phyloP scores from a whole-genome alignment of 257 asterid species.

The Leonotis leonurus region DNA sequence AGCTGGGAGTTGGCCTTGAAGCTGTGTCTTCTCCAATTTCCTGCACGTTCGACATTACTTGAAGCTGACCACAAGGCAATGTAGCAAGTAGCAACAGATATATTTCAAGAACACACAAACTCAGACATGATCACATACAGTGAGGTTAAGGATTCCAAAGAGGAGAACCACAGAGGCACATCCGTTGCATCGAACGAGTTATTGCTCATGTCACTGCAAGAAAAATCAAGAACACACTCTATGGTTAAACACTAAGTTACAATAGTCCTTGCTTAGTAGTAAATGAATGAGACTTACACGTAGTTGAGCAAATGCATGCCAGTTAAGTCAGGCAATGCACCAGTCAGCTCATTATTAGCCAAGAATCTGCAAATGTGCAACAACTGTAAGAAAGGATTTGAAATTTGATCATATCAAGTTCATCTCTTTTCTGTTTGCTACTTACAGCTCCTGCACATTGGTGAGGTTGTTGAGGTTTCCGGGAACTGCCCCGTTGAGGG shows the following conservation, averaged over 20 bases:
- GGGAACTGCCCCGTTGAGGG: constrained; percentile 52
- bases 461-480: constrained; percentile 56
- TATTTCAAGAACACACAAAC: neutral
- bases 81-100: neutral
- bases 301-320: constrained; percentile 48
- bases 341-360: constrained; percentile 60
- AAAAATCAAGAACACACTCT: constrained; percentile 4
- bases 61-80: neutral
- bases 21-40: constrained; percentile 47
- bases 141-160: constrained; percentile 54
- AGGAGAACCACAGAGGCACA: constrained; percentile 50
- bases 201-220: constrained; percentile 78
- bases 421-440: neutral
- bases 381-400: no score
- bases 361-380: constrained; percentile 53
- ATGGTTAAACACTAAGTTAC: neutral
- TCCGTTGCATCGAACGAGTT: constrained; percentile 48
- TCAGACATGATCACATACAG: constrained; percentile 34
- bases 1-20: constrained; percentile 50
- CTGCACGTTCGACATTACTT: constrained; percentile 29
- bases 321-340: constrained; percentile 61
- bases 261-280: neutral
- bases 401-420: neutral
- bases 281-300: constrained; percentile 45
- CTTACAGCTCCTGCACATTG: constrained; percentile 69